Percentiles rank a stretch among this genome's conserved stretches.
phyloP scores from a whole-genome alignment of 306 rosid genomes.

The Cotoneaster glaucophyllus region DNA sequence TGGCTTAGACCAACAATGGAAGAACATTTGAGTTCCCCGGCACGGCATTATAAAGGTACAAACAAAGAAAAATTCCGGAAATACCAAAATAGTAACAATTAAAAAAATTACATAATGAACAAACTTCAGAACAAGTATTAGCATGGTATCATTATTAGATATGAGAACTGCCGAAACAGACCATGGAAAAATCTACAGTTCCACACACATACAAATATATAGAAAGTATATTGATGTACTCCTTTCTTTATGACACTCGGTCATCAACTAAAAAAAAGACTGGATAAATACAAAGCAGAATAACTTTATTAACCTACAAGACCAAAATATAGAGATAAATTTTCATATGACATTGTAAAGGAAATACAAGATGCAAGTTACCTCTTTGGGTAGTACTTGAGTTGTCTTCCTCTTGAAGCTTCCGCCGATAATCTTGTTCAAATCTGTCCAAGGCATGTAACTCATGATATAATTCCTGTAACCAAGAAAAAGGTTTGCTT shows the following conservation, averaged over 20 bases:
- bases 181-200: not conserved
- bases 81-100: not conserved
- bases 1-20: not conserved
- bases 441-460: constrained; percentile 91
- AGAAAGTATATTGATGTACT: not conserved
- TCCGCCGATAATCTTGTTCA: constrained; percentile 91
- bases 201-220: not conserved
- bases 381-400: constrained; percentile 83
- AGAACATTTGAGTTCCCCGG: not conserved
- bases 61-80: not conserved
- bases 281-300: not conserved
- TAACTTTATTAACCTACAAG: not conserved
- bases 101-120: not conserved
- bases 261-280: not conserved
- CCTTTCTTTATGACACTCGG: not conserved
- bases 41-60: not conserved
- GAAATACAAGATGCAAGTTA: constrained; percentile 23
- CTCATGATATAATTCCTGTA: constrained; percentile 94
- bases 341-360: not conserved
- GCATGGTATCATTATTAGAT: not conserved
- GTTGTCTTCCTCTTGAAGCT: constrained; percentile 91
- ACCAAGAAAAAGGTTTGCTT: constrained; percentile 9
- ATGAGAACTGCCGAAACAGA: not conserved
- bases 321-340: not conserved
- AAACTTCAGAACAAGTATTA: not conserved